These are phyloP conservation scores for Daldinia loculata DNA, from an alignment of 495 filamentous ascomycete genomes.

Conservation along the genomic window DNA sequence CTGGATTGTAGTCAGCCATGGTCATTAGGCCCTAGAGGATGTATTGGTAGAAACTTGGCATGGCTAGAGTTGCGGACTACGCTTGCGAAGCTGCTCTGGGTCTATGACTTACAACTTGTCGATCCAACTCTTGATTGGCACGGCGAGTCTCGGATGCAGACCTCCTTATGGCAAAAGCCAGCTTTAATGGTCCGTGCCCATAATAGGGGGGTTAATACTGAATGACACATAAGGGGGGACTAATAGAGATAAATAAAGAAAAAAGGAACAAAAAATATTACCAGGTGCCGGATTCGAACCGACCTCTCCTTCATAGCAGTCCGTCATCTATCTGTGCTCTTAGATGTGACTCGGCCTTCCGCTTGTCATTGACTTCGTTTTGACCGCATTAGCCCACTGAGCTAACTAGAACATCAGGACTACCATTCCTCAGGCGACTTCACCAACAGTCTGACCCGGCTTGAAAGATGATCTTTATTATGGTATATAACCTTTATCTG, in stretches of 20 bases:
- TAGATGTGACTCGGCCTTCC: background rate
- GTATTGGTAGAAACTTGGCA: slow-evolving; percentile 45
- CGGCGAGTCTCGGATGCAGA: slow-evolving; percentile 21
- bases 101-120: slow-evolving; percentile 44
- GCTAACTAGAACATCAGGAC: background rate
- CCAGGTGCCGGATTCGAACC: background rate
- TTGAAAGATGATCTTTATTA: background rate
- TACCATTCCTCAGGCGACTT: background rate
- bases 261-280: background rate
- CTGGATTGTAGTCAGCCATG: slow-evolving; percentile 46
- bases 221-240: background rate
- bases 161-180: slow-evolving; percentile 45
- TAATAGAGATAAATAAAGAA: background rate
- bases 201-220: slow-evolving; percentile 28
- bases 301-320: background rate
- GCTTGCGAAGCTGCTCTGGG: slow-evolving; percentile 45
- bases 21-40: slow-evolving; percentile 40
- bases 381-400: background rate
- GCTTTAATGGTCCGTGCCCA: slow-evolving; percentile 36
- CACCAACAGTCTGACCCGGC: background rate
- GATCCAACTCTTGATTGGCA: slow-evolving; percentile 43
- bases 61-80: slow-evolving; percentile 48
- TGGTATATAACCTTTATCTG: background rate
- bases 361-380: background rate
- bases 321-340: background rate